These are phyloP conservation scores for Linnemannia hyalina DNA, from an alignment of 192 early-diverging fungal species.

Conservation along the genomic window DNA sequence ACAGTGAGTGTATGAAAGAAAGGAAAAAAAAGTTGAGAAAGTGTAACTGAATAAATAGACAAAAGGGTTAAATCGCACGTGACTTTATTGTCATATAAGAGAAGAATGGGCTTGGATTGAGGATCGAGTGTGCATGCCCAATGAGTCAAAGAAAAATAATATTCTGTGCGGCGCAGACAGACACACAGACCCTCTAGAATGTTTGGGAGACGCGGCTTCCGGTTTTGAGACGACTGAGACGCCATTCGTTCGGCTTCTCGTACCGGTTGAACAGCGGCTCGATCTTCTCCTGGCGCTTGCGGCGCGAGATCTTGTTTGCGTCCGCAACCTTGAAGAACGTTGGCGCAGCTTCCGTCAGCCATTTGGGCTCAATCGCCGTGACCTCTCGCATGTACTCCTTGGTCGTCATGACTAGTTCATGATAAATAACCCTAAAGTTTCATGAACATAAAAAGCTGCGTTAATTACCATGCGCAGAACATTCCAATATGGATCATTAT, in stretches of 20 bases:
- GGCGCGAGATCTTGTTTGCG: slow-evolving; percentile 92
- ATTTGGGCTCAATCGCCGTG: slow-evolving; percentile 90
- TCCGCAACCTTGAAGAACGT: slow-evolving; percentile 98
- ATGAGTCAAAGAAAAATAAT: background rate
- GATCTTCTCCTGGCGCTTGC: slow-evolving; percentile 94
- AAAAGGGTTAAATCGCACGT: background rate
- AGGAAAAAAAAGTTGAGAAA: slow-evolving; percentile 1
- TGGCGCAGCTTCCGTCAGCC: slow-evolving; percentile 96
- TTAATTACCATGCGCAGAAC: background rate
- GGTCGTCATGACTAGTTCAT: slow-evolving; percentile 90
- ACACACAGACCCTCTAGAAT: slow-evolving; percentile 53
- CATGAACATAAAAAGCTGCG: slow-evolving; percentile 66
- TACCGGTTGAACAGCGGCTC: slow-evolving; percentile 93
- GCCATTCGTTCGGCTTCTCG: slow-evolving; percentile 98
- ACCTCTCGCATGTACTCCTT: slow-evolving; percentile 96
- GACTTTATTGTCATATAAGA: background rate
- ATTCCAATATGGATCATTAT: background rate
- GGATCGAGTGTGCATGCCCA: background rate
- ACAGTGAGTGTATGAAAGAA: background rate
- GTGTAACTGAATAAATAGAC: background rate
- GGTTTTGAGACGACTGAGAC: slow-evolving; percentile 84
- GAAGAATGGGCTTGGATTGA: too few species aligned
- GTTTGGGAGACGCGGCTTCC: slow-evolving; percentile 82
- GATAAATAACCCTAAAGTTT: slow-evolving; percentile 85
- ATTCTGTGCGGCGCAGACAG: background rate